Evolutionary conservation across 208 protist genomes (phyloP).

Genomic region (Leishmania turanica): DNA sequence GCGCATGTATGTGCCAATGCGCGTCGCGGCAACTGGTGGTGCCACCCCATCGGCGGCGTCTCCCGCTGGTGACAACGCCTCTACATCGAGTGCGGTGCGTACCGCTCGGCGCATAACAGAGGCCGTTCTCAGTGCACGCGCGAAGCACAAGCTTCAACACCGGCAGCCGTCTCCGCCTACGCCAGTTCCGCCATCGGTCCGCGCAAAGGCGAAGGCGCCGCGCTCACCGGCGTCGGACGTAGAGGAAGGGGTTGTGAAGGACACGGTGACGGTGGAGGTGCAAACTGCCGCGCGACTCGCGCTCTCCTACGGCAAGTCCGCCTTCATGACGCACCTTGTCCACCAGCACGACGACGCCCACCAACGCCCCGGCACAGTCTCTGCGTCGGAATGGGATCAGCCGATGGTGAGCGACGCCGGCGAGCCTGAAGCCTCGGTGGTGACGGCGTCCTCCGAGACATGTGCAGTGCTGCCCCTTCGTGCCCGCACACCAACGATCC

Average conservation of each 20-base stretch:
- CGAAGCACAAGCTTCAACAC: not conserved
- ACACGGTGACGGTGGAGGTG: not conserved
- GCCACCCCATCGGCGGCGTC: not conserved
- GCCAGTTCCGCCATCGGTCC: conserved; percentile 1
- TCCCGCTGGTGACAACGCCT: not conserved
- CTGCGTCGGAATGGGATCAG: conserved; percentile 18
- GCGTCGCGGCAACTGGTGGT: not conserved
- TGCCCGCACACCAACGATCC: not conserved
- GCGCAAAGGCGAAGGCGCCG: not conserved
- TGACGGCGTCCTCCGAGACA: not conserved
- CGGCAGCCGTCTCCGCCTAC: not conserved
- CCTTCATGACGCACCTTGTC: conserved; percentile 34
- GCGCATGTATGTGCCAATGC: conserved; percentile 35
- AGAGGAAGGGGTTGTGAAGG: not conserved
- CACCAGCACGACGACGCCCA: conserved; percentile 28
- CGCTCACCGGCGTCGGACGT: not conserved
- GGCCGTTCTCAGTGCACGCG: conserved; percentile 13
- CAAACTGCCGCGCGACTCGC: conserved; percentile 12
- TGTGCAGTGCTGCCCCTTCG: not conserved
- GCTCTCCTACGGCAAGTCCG: conserved; percentile 30
- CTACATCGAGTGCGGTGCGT: conserved; percentile 6
- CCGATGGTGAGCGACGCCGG: conserved; percentile 6
- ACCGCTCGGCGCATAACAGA: conserved; percentile 22
- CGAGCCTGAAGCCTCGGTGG: not conserved
- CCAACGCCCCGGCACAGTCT: conserved; percentile 11